Evolutionary conservation across 805 yeast species (phyloP), one percentile per base, ranked within the genome.

Genomic region (Hanseniaspora singularis): DNA sequence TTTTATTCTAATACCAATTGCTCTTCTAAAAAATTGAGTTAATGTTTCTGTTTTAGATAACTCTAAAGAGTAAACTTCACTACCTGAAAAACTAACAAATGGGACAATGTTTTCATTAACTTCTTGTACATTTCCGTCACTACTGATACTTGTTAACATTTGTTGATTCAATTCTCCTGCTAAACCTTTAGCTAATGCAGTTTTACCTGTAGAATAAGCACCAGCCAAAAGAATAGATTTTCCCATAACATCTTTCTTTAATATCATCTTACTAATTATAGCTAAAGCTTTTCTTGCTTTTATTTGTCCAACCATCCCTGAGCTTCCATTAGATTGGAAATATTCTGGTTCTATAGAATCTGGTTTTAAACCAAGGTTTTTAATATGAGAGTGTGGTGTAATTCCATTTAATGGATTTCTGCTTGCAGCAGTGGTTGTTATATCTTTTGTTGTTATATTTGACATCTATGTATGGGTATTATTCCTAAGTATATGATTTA

Each of bases 161-260:
- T 38, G 36, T 38, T 42, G 52, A 65, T 71, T 80, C 54, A 82
- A 68, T 44, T 76, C 78, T 60, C 81, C 88, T 2, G 87, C 73
- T 33, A 82, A 70, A 15, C 96, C 98, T 81, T 87, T 82, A 12
- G 99, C 98, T 56, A 92, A 76, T 32, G 99, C 99, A 3, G 99
- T 92, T 64, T 92, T 92, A 64, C 99, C 99, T 0, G 98, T 92
- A 12, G 95, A 85, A 24, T 98, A 98, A 10, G 97, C 97, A 33
- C 99, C 99, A 0, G 98, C 97, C 51, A 92, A 72, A 52, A 92
- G 67, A 18, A 88, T 92, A 1, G 97, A 96, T 54, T 96, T 76
- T 23, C 99, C 99, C 19, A 97, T 96, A 64, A 92, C 89, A 54
- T 84, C 78, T 43, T 96, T 95, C 28, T 83, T 87, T 60, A 85